A percentile compares a stretch with the other conserved stretches of the same genome.
These are phyloP conservation scores for Penicillium frequentans DNA, from an alignment of 2,329 filamentous ascomycete species.

Conservation along the genomic window DNA sequence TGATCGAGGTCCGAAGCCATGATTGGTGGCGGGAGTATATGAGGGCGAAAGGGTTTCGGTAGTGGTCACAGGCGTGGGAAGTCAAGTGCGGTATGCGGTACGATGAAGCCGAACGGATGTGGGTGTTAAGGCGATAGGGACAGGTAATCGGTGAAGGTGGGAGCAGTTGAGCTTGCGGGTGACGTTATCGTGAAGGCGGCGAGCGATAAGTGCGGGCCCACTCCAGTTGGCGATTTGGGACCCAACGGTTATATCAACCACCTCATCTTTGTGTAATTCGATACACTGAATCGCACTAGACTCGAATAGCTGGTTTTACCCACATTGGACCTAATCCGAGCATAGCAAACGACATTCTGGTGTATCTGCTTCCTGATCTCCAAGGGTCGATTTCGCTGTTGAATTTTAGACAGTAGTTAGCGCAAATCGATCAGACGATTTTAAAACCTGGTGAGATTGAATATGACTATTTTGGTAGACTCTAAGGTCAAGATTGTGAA, in stretches of 20 bases:
- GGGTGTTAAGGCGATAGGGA: not conserved
- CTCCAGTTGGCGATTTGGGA: not conserved
- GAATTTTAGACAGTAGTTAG: no score
- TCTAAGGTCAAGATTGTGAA: no score
- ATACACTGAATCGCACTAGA: not conserved
- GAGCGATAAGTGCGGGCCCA: constrained; percentile 20
- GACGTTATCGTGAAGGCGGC: constrained; percentile 33
- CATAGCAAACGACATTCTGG: no score
- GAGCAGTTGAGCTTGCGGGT: constrained; percentile 21
- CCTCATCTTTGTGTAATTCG: not conserved
- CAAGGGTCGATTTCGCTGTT: no score
- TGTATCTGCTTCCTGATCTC: no score
- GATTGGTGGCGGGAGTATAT: not conserved
- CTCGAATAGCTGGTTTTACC: no score
- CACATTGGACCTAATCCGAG: no score
- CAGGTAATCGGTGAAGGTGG: constrained; percentile 6
- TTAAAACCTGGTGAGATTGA: no score
- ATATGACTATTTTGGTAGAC: no score
- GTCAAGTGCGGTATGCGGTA: not conserved
- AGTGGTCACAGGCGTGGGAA: not conserved
- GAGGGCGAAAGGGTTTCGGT: not conserved
- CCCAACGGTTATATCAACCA: not conserved
- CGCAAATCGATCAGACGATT: no score
- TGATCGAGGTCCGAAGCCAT: constrained; percentile 58
- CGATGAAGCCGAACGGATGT: not conserved